Base-by-base conservation (phyloP, 495 filamentous ascomycete species). In the Oidiodendron maius region DNA sequence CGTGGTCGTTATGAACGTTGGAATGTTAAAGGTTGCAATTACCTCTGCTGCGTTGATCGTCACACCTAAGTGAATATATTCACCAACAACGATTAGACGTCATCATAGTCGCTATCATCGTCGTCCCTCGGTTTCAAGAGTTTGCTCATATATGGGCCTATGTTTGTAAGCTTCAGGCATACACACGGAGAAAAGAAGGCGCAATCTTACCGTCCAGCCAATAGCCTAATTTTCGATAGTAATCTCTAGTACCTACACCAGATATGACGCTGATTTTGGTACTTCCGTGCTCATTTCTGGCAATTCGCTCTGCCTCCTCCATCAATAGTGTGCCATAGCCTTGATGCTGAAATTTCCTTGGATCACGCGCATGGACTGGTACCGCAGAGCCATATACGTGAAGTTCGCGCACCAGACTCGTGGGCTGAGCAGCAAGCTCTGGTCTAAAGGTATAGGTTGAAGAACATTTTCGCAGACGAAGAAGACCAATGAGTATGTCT, bases 371-470 rank as follows among this genome's bases (percentile, higher is more conserved):
- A 63, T 98, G 93, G 45, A 98, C 81, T 1, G 93, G 93, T 9
- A 98, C 93, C 1, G 93, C 93, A 46, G 86, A 89, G 12, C 93
- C 93, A 62, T 98, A 98, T 2, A 98, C 93, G 66, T 98, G 93
- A 45, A 98, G 71, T 64, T 98, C 93, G 22, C 93, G 79, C 3
- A 98, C 89, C 44, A 98, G 74, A 65, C 89, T 95, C 3, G 93
- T 94, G 51, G 82, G 86, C 66, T 96, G 89, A 3, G 80, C 82
- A 1, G 72, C 82, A 48, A 98, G 78, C 61, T 98, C 93, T 17
- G 82, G 79, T 37, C 93, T 84, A 72, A 91, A 98, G 0, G 94
- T 96, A 64, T 94, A 84, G 44, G 83, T 88, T 50, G 78, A 71
- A 17, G 85, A 91, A 61, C 93, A 98, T 69, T 95, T 95, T 42